A percentile compares a stretch with the other conserved stretches of the same genome.
phyloP scores from a whole-genome alignment of 2,329 filamentous ascomycete species.

The Aspergillus carbonarius region DNA sequence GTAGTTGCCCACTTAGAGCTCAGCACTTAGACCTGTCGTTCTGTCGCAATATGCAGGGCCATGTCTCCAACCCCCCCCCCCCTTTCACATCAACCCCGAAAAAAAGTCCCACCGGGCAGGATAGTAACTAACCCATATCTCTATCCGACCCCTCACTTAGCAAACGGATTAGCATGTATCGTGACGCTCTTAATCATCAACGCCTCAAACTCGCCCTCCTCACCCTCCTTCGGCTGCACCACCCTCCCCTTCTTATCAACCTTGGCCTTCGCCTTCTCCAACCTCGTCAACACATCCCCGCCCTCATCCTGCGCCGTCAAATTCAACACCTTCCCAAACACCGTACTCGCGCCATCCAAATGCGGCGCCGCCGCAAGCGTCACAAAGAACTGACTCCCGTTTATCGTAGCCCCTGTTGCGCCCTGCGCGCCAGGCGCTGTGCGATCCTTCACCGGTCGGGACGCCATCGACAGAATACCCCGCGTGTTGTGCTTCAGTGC shows the following conservation, averaged over 20 bases:
- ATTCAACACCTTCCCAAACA: slow-evolving; percentile 61
- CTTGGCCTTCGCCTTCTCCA: slow-evolving; percentile 60
- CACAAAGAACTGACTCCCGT: slow-evolving; percentile 65
- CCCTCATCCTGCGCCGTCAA: slow-evolving; percentile 45
- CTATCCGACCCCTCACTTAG: slow-evolving; percentile 46
- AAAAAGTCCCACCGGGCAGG: too few species aligned
- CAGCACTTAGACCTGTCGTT: too few species aligned
- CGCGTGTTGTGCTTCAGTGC: slow-evolving; percentile 57
- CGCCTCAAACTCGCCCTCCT: slow-evolving; percentile 46
- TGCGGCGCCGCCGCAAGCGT: slow-evolving; percentile 62
- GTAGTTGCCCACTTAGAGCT: not conserved
- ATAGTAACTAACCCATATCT: not conserved
- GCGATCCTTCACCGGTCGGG: slow-evolving; percentile 47
- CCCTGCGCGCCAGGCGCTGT: slow-evolving; percentile 49
- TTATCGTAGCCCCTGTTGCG: slow-evolving; percentile 42
- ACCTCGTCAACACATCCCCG: slow-evolving; percentile 45
- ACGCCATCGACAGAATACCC: slow-evolving; percentile 60
- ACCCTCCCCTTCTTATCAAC: slow-evolving; percentile 65
- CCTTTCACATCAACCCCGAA: not conserved
- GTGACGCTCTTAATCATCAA: slow-evolving; percentile 57
- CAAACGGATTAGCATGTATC: slow-evolving; percentile 65
- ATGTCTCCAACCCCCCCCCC: not conserved
- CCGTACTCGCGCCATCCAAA: slow-evolving; percentile 66
- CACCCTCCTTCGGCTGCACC: slow-evolving; percentile 42
- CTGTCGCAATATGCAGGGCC: too few species aligned